Evolutionary conservation across 306 rosid species (phyloP).

Genomic region (Adenanthera pavonina): DNA sequence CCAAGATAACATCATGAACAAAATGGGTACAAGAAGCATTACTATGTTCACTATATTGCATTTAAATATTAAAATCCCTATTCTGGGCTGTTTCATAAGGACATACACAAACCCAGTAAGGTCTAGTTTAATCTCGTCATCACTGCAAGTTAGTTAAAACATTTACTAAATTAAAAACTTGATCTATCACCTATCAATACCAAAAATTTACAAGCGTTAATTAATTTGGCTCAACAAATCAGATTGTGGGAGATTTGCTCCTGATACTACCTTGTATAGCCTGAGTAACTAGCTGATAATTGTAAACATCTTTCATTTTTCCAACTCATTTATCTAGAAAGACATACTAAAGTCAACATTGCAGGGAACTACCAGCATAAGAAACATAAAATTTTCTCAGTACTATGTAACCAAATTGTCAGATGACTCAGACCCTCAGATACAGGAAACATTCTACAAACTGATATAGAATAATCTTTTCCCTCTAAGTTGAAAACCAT

Average conservation of each 20-base stretch:
- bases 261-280: constrained; percentile 23
- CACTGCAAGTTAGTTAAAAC: constrained; percentile 28
- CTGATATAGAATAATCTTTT: constrained; percentile 10
- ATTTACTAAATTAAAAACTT: constrained; percentile 25
- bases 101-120: constrained; percentile 7
- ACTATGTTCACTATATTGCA: constrained; percentile 18
- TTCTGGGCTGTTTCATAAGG: background rate
- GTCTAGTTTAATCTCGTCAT: constrained; percentile 25
- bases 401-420: constrained; percentile 7
- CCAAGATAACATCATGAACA: constrained; percentile 28
- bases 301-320: background rate
- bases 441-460: constrained; percentile 20
- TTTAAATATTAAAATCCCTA: constrained; percentile 17
- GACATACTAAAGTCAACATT: constrained; percentile 5
- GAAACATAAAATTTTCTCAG: constrained; percentile 9
- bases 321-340: background rate
- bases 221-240: constrained; percentile 30
- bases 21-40: constrained; percentile 21
- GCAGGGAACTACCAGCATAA: constrained; percentile 5
- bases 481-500: constrained; percentile 14
- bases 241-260: constrained; percentile 25
- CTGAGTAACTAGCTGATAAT: background rate
- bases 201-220: constrained; percentile 9
- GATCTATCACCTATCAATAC: background rate
- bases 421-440: background rate